Evolutionary conservation across 306 rosid species (phyloP), one percentile per base, ranked within the genome.

Genomic region (Quercus dentata): DNA sequence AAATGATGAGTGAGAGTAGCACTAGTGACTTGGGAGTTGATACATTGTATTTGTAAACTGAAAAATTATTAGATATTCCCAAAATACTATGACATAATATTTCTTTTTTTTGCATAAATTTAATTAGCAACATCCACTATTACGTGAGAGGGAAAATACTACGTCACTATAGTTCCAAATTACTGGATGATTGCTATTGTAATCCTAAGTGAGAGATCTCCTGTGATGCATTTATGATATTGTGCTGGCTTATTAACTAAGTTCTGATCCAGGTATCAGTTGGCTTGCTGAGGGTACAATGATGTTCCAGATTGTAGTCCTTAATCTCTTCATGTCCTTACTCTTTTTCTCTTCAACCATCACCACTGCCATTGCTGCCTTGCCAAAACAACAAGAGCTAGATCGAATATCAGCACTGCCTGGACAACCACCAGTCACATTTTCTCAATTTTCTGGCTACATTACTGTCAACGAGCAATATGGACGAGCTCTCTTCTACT

Each of bases 401-500:
- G 98, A 93, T 27, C 87, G 88, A 81, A 93, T 93, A 83, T 73
- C 82, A 2, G 81, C 41, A 0, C 93, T 93, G 0, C 98, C 98
- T 0, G 98, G 98, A 5, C 98, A 93, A 65, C 97, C 98, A 4
- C 73, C 78, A 0, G 92, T 93, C 49, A 15, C 85, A 46, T 93
- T 93, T 70, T 80, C 88, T 0, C 98, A 93, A 73, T 93, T 84
- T 73, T 93, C 98, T 0, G 98, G 98, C 46, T 93, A 93, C 52
- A 86, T 93, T 28, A 87, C 88, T 0, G 98, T 91, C 72, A 82
- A 91, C 71, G 74, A 91, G 28, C 25, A 77, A 46, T 88, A 90
- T 2, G 98, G 98, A 1, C 80, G 98, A 80, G 91, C 94, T 65
- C 98, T 93, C 83, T 93, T 93, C 79, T 93, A 93, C 76, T 93